Conservation (phyloP, 139 green algal genomes). For the Coelastrella sp. region DNA sequence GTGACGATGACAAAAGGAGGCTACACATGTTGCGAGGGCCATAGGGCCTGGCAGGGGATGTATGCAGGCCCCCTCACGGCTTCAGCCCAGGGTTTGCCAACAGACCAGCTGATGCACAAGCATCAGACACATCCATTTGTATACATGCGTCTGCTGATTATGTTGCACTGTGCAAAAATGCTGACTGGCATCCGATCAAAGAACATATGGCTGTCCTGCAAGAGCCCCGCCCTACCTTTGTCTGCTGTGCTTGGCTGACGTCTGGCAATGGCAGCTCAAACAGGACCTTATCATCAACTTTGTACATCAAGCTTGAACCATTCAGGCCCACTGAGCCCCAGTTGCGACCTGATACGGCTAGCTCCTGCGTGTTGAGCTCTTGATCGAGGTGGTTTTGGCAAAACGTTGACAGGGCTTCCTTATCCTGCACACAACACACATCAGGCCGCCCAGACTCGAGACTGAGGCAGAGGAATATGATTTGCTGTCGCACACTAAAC, state of each 20-base stretch:
- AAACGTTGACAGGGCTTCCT: slow-evolving; percentile 53
- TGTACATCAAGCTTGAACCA: slow-evolving; percentile 82
- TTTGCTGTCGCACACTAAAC: too few relatives aligned
- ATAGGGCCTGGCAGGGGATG: too few relatives aligned
- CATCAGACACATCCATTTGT: neutral
- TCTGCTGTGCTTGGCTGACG: slow-evolving; percentile 78
- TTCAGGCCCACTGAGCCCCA: slow-evolving; percentile 81
- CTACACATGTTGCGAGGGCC: too few relatives aligned
- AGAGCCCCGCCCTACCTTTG: slow-evolving; percentile 73
- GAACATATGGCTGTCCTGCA: neutral
- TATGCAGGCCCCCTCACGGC: too few relatives aligned
- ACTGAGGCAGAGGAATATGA: too few relatives aligned
- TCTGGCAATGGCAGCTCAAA: slow-evolving; percentile 92
- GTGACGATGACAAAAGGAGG: too few relatives aligned
- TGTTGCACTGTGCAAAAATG: neutral
- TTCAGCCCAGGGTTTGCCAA: too few relatives aligned
- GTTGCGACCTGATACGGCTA: slow-evolving; percentile 71
- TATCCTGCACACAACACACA: slow-evolving; percentile 40
- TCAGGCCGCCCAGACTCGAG: too few relatives aligned
- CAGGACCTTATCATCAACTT: slow-evolving; percentile 75
- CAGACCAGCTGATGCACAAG: too few relatives aligned
- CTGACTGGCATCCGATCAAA: neutral
- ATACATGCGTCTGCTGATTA: neutral
- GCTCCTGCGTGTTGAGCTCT: slow-evolving; percentile 24
- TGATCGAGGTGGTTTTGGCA: slow-evolving; percentile 34